phyloP scores from a whole-genome alignment of 1,284 basidiomycete genomes.

The Polyporus tsugae region DNA sequence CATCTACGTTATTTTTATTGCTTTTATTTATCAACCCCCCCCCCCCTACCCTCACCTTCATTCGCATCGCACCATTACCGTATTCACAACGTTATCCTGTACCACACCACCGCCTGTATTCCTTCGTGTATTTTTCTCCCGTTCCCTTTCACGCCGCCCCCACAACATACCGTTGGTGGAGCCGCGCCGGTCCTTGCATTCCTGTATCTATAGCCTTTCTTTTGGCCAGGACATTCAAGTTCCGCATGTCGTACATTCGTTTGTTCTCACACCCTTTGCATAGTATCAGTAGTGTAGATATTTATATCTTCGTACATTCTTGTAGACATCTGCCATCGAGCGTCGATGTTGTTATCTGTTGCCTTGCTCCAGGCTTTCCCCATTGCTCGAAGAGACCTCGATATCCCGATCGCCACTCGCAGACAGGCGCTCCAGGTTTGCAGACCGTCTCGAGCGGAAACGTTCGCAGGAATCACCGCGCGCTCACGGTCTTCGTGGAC shows the following conservation, averaged over 20 bases:
- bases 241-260: constrained; percentile 14
- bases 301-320: neutral
- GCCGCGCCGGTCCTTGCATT: neutral
- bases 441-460: neutral
- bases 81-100: constrained; percentile 10
- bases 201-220: constrained; percentile 5
- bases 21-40: constrained; percentile 19
- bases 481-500: neutral
- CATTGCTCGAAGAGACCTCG: neutral
- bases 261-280: neutral
- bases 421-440: neutral
- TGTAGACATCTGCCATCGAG: neutral
- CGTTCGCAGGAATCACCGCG: neutral
- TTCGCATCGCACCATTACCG: constrained; percentile 8
- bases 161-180: constrained; percentile 6
- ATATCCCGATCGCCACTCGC: neutral
- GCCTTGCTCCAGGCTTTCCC: neutral
- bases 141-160: neutral
- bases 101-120: constrained; percentile 5
- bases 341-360: neutral
- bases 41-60: neutral
- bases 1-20: neutral
- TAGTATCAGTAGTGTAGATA: constrained; percentile 1
- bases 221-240: constrained; percentile 6
- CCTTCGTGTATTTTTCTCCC: constrained; percentile 4